Evolutionary conservation across 1,139 yeast species (phyloP).

Genomic region (Pichia sp.): DNA sequence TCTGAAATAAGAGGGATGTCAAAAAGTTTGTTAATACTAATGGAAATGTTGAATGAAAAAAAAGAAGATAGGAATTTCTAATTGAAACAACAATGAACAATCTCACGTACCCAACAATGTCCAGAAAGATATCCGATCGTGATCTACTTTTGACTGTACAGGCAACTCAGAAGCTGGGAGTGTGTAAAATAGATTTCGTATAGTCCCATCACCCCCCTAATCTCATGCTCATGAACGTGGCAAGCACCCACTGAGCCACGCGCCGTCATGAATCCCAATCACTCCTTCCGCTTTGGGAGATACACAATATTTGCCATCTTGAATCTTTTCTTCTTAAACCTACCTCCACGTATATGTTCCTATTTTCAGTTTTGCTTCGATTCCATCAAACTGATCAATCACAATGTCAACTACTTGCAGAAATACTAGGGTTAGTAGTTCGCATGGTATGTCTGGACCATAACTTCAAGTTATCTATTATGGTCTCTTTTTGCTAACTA

Average conservation of each 20-base stretch:
- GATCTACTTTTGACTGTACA: too few species aligned
- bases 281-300: not conserved
- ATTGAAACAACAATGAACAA: not conserved
- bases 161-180: too few species aligned
- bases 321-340: not conserved
- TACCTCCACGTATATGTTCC: not conserved
- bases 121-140: too few species aligned
- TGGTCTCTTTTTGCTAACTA: not conserved
- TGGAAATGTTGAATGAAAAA: not conserved
- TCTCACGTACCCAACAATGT: not conserved
- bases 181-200: too few species aligned
- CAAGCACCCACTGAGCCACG: constrained; percentile 33
- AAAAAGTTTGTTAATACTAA: not conserved
- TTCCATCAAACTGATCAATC: not conserved
- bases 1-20: too few species aligned
- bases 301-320: not conserved
- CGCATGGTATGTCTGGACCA: not conserved
- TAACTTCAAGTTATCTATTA: not conserved
- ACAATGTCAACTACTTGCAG: not conserved
- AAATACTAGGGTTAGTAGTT: not conserved
- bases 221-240: not conserved
- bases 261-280: constrained; percentile 27
- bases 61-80: too few species aligned
- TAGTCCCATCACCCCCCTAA: not conserved
- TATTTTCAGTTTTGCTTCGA: not conserved